Percentiles rank a stretch among this genome's conserved stretches.
Evolutionary conservation across 2,329 filamentous ascomycete genomes (phyloP).

Genomic region (Triangularia setosa): DNA sequence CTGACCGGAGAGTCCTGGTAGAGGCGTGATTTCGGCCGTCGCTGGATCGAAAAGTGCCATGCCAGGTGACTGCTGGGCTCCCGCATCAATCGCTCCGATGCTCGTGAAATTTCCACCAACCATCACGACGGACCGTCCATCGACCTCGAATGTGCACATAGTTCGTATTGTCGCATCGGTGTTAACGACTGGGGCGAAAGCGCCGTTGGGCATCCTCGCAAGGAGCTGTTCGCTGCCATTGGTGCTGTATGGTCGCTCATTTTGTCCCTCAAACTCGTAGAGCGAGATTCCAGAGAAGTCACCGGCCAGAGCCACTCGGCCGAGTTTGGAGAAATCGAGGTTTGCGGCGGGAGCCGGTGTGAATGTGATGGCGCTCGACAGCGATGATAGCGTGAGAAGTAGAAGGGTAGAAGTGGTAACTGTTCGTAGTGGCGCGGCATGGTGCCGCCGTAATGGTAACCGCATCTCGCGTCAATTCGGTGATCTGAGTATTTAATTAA

Average conservation of each 20-base stretch:
- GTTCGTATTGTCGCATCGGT: constrained; percentile 82
- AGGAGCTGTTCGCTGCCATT: constrained; percentile 82
- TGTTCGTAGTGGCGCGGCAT: constrained; percentile 36
- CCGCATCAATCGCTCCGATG: constrained; percentile 43
- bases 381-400: constrained; percentile 38
- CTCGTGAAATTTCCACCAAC: constrained; percentile 96
- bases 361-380: constrained; percentile 52
- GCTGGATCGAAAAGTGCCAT: constrained; percentile 78
- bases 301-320: constrained; percentile 79
- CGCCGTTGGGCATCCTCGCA: constrained; percentile 78
- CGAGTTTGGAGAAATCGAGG: constrained; percentile 74
- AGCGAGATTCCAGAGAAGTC: constrained; percentile 90
- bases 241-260: constrained; percentile 58
- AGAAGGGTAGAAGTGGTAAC: constrained; percentile 27
- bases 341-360: constrained; percentile 62
- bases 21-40: constrained; percentile 64
- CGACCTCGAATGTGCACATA: constrained; percentile 75
- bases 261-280: constrained; percentile 81
- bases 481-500: constrained; percentile 5
- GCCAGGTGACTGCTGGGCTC: constrained; percentile 68
- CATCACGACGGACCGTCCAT: constrained; percentile 67
- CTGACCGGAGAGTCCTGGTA: constrained; percentile 76
- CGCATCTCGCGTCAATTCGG: constrained; percentile 41
- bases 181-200: constrained; percentile 67
- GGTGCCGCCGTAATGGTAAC: constrained; percentile 42